Percentiles rank a stretch among this genome's conserved stretches.
Evolutionary conservation across 2,329 filamentous ascomycete species (phyloP).

Genomic region (Apiospora hydei): DNA sequence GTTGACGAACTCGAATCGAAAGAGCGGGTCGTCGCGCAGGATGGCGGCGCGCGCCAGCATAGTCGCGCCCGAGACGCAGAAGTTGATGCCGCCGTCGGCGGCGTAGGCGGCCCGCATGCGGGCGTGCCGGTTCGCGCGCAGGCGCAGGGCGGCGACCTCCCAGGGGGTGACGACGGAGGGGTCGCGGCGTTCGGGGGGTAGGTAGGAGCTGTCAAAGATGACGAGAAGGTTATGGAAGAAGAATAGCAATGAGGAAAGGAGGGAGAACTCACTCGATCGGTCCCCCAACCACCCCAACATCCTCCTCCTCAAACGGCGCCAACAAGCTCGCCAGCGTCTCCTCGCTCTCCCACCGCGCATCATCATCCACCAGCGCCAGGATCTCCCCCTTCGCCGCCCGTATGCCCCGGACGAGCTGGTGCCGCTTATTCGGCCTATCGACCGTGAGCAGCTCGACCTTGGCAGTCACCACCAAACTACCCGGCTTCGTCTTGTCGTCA

Average conservation of each 20-base stretch:
- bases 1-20: neutral
- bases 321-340: neutral
- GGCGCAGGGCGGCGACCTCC: neutral
- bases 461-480: too few species aligned
- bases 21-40: neutral
- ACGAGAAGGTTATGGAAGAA: neutral
- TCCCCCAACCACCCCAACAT: neutral
- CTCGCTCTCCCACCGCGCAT: neutral
- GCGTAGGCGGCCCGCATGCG: neutral
- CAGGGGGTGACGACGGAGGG: neutral
- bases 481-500: neutral
- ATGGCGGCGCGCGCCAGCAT: neutral
- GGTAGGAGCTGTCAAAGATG: neutral
- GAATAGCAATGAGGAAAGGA: too few species aligned
- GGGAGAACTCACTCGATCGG: neutral
- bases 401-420: neutral
- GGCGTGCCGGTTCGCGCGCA: neutral
- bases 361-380: neutral
- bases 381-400: neutral
- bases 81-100: constrained; percentile 6
- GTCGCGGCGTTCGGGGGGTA: neutral
- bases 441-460: neutral
- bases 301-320: neutral
- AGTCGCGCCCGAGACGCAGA: neutral
- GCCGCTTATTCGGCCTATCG: neutral